A percentile compares a stretch with the other conserved stretches of the same genome.
Evolutionary conservation across 2,329 filamentous ascomycete species (phyloP).

Genomic region (Ophiostoma pallidulum): DNA sequence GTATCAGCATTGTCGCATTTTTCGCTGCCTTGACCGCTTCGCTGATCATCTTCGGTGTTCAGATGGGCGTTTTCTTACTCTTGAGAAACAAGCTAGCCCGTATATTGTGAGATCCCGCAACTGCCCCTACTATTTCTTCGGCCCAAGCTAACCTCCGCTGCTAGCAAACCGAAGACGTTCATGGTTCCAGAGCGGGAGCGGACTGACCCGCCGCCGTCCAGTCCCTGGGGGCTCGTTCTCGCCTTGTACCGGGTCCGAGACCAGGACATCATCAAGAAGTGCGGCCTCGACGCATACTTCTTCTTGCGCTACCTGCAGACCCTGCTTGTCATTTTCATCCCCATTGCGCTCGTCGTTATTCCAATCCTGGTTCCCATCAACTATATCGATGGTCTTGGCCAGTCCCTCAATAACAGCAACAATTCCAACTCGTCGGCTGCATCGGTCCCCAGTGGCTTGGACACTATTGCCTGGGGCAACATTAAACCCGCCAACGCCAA

Average conservation of each 20-base stretch:
- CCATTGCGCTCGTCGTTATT: conserved; percentile 66
- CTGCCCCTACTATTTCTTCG: neutral
- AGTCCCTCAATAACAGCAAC: conserved; percentile 35
- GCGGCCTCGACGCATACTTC: conserved; percentile 93
- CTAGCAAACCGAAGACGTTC: conserved; percentile 72
- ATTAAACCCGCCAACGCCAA: conserved; percentile 54
- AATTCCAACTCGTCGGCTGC: conserved; percentile 28
- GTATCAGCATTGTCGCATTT: conserved; percentile 46
- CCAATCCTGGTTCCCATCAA: conserved; percentile 85
- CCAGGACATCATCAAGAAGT: conserved; percentile 85
- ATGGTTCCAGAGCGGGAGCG: conserved; percentile 78
- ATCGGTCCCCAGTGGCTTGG: conserved; percentile 49
- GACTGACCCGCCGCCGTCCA: conserved; percentile 60
- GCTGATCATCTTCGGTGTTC: conserved; percentile 52
- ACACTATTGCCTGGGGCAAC: conserved; percentile 82
- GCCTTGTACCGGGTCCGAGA: conserved; percentile 59
- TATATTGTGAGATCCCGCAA: conserved; percentile 57
- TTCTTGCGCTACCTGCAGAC: conserved; percentile 76
- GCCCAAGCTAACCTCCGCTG: conserved; percentile 8
- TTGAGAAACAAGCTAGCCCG: conserved; percentile 69
- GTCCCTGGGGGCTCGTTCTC: conserved; percentile 42
- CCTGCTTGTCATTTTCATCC: conserved; percentile 84
- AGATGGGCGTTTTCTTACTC: conserved; percentile 62
- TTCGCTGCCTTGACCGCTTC: conserved; percentile 55
- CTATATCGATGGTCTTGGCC: conserved; percentile 58